phyloP scores from a whole-genome alignment of 768 basidiomycete genomes.

The Tulasnella sp. region DNA sequence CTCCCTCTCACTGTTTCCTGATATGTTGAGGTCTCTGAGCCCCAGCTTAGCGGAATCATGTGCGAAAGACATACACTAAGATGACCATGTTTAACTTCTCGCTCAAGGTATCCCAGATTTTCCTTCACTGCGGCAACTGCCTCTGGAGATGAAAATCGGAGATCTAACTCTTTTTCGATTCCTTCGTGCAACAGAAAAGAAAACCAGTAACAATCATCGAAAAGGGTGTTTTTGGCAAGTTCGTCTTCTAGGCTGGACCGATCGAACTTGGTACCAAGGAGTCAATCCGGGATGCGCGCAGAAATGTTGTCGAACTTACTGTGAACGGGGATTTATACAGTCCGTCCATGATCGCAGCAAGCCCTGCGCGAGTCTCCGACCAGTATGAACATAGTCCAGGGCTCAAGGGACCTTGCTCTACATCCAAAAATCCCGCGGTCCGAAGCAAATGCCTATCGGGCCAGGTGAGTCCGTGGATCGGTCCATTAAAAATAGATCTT shows the following conservation, averaged over 20 bases:
- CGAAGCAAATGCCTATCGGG: not conserved
- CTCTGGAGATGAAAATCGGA: too few relatives aligned
- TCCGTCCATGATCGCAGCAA: not conserved
- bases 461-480: not conserved
- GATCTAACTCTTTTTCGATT: not conserved
- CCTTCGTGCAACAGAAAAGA: not conserved
- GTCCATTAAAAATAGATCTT: not conserved
- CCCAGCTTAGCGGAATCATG: not conserved
- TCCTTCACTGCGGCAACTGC: not conserved
- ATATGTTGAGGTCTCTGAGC: not conserved
- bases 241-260: not conserved
- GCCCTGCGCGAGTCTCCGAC: not conserved
- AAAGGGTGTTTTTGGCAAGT: not conserved
- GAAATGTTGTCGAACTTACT: not conserved
- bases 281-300: not conserved
- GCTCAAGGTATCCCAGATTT: not conserved
- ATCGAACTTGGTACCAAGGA: not conserved
- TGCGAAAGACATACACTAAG: not conserved
- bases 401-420: not conserved
- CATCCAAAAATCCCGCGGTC: not conserved
- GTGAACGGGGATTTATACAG: not conserved
- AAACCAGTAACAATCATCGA: not conserved
- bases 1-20: not conserved
- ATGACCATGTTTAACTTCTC: not conserved
- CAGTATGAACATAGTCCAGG: not conserved